Conservation (phyloP, 139 green algal species). For the Coelastrella sp. region DNA sequence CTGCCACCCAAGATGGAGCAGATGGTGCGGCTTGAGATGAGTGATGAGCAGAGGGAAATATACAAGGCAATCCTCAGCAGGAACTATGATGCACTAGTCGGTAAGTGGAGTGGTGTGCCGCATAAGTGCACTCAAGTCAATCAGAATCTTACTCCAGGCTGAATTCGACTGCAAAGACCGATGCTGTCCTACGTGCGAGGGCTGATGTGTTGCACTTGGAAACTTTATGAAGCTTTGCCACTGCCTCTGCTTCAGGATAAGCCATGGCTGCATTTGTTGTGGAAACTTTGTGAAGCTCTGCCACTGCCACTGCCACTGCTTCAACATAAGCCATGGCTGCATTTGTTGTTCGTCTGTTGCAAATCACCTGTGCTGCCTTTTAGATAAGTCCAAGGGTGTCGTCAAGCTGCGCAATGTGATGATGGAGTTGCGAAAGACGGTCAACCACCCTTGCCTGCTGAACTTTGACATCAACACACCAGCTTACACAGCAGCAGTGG, state of each 20-base stretch:
- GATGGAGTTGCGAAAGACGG: constrained; percentile 87
- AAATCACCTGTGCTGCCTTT: no score
- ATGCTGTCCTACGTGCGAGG: no score
- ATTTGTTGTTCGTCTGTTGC: no score
- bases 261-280: no score
- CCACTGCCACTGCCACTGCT: neutral
- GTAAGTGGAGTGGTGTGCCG: neutral
- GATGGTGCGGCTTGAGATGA: constrained; percentile 76
- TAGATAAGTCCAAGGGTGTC: constrained; percentile 18
- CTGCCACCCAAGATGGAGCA: constrained; percentile 89
- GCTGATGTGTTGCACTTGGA: no score
- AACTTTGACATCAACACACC: constrained; percentile 7
- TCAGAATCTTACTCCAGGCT: no score
- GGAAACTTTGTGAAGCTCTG: neutral
- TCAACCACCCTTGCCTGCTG: constrained; percentile 81
- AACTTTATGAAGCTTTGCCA: neutral
- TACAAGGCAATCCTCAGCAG: constrained; percentile 69
- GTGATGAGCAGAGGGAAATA: constrained; percentile 60
- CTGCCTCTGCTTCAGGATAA: neutral
- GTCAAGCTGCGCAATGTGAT: constrained; percentile 62
- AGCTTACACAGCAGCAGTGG: constrained; percentile 20
- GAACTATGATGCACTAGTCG: constrained; percentile 55
- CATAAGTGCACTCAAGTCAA: no score
- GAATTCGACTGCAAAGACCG: no score
- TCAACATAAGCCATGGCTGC: no score